Conservation (phyloP, 1,284 basidiomycete genomes). For the Tilletia indica region DNA sequence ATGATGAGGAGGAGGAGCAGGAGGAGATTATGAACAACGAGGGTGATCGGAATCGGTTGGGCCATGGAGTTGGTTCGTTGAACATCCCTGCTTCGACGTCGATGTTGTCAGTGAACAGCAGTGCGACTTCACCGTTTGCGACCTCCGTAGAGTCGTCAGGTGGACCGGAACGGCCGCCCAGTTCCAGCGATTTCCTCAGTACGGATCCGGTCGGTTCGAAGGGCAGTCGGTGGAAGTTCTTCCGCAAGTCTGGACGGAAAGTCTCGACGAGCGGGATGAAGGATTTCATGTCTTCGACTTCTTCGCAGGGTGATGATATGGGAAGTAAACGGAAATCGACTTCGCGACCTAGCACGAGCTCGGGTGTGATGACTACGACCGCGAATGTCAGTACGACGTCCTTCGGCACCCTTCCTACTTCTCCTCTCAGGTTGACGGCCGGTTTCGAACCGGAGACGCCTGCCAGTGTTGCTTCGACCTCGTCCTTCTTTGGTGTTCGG, state of each 20-base stretch:
- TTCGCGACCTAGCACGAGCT: not conserved
- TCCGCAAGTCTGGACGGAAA: conserved; percentile 16
- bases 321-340: not conserved
- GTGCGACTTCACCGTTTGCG: not conserved
- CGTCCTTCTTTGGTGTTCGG: not conserved
- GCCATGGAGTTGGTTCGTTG: not conserved
- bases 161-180: not conserved
- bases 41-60: not conserved
- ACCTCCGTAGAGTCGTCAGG: not conserved
- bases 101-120: not conserved
- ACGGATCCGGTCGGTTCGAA: not conserved
- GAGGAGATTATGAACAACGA: conserved; percentile 5
- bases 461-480: not conserved
- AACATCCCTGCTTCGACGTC: not conserved
- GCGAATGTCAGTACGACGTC: not conserved
- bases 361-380: not conserved
- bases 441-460: not conserved
- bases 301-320: not conserved
- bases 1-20: not conserved
- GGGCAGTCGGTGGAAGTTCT: conserved; percentile 7
- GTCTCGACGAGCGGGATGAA: not conserved
- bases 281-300: not conserved
- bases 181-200: not conserved
- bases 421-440: not conserved
- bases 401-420: not conserved